These are phyloP conservation scores for Aristolochia fimbriata DNA, from an alignment of 164 flowering plant genomes.

Conservation along the genomic window DNA sequence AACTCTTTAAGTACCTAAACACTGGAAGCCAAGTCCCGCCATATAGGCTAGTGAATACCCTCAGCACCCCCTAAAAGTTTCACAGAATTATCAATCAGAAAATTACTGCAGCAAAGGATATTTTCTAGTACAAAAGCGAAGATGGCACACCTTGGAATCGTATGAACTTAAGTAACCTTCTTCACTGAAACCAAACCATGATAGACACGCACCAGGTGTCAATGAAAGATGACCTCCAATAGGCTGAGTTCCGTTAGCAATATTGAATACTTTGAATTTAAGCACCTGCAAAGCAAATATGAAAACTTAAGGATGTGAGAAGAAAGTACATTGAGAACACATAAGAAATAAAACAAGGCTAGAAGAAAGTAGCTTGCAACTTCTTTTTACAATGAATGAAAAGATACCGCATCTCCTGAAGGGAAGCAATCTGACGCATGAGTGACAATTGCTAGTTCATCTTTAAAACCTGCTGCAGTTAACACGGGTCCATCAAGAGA, in stretches of 20 bases:
- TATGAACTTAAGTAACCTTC: conserved; percentile 83
- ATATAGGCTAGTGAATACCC: conserved; percentile 65
- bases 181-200: conserved; percentile 96
- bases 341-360: background rate
- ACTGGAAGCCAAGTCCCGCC: conserved; percentile 95
- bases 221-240: conserved; percentile 60
- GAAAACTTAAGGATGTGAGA: background rate
- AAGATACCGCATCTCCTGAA: conserved; percentile 68
- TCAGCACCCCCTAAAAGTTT: conserved; percentile 57
- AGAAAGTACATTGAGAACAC: background rate
- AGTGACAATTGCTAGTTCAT: conserved; percentile 78
- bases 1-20: conserved; percentile 60
- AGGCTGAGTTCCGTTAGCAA: conserved; percentile 46
- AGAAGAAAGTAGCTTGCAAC: background rate
- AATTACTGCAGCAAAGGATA: background rate
- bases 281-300: conserved; percentile 49
- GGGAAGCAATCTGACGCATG: conserved; percentile 71
- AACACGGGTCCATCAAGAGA: conserved; percentile 94
- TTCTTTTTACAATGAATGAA: background rate
- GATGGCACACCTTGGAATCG: conserved; percentile 76
- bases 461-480: conserved; percentile 74
- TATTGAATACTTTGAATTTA: conserved; percentile 60
- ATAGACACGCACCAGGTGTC: conserved; percentile 70
- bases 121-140: background rate
- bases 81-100: background rate